A percentile compares a stretch with the other conserved stretches of the same genome.
Conservation (phyloP, 2,329 filamentous ascomycete species). For the Pestalotiopsis sp. region DNA sequence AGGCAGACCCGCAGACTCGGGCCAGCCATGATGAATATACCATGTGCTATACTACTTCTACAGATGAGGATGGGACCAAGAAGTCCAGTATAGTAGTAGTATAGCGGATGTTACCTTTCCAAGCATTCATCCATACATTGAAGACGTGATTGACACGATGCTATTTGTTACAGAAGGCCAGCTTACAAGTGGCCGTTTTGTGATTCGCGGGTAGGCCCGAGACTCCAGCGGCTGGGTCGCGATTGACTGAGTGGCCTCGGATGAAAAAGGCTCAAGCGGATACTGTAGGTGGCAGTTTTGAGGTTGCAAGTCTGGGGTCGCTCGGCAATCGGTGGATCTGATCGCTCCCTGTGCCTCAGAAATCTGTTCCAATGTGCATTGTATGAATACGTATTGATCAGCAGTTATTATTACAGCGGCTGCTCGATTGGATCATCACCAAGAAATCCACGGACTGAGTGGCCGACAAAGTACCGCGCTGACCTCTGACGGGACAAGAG, state of each 20-base stretch:
- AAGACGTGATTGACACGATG: neutral
- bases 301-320: neutral
- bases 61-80: neutral
- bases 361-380: neutral
- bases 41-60: neutral
- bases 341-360: neutral
- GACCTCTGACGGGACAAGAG: neutral
- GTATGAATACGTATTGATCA: neutral
- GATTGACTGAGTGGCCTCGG: neutral
- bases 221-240: neutral
- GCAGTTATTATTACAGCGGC: neutral
- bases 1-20: neutral
- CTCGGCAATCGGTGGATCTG: neutral
- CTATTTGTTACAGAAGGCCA: neutral
- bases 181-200: neutral
- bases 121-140: neutral
- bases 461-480: neutral
- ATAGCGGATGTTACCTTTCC: neutral
- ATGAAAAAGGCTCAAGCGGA: neutral
- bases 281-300: neutral
- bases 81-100: neutral
- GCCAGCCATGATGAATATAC: neutral
- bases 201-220: slow-evolving; percentile 11
- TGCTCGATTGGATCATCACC: neutral
- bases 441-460: too few species aligned